Evolutionary conservation across 805 yeast species (phyloP), one percentile per base, ranked within the genome.

Genomic region (Priceomyces castillae): DNA sequence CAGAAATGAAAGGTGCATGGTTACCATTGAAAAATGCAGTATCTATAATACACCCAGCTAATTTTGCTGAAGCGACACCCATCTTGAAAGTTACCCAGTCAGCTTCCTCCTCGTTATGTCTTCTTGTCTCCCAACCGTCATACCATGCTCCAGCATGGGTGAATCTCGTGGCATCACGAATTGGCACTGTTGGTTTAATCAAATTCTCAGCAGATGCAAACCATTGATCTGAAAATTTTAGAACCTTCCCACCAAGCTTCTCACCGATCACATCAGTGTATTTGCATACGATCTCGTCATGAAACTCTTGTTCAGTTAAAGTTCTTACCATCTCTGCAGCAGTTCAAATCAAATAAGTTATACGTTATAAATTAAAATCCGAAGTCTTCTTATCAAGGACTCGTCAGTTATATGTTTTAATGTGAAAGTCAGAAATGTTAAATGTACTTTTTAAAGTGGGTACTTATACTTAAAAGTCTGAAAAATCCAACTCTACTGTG

Each of bases 41-140:
- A 64, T 94, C 97, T 23, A 92, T 76, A 63, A 92, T 97, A 56
- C 85, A 80, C 10, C 90, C 99, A 38, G 86, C 74, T 44, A 92
- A 62, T 37, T 74, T 74, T 1, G 97, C 97, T 22, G 85, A 74
- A 2, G 86, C 71, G 16, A 90, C 97, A 15, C 98, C 98, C 62
- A 88, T 72, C 59, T 80, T 77, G 62, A 90, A 67, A 22, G 87
- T 71, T 15, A 87, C 97, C 89, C 94, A 92, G 60, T 92, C 99
- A 34, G 86, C 85, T 43, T 80, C 88, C 43, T 73, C 86, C 1
- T 80, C 67, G 64, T 92, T 92, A 72, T 92, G 99, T 66, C 99
- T 78, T 61, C 97, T 77, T 10, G 98, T 92, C 65, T 92, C 98
- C 98, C 98, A 92, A 17, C 99, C 99, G 54, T 92, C 99, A 61